Evolutionary conservation across 805 yeast species (phyloP).

Genomic region (Torulaspora franciscae): DNA sequence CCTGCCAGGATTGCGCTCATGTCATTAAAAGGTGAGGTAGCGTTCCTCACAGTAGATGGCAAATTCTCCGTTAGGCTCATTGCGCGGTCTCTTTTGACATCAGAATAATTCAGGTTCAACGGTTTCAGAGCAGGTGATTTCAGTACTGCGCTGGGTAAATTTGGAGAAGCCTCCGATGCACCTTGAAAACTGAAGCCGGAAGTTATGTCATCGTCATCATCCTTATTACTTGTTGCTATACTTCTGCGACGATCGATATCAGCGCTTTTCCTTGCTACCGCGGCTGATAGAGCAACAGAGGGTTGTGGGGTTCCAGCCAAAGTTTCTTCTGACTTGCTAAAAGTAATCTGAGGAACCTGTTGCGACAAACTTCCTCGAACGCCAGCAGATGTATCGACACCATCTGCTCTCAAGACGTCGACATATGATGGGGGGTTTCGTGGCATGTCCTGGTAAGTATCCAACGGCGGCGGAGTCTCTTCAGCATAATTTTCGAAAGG

Average conservation of each 20-base stretch:
- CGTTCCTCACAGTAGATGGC: slow-evolving; percentile 31
- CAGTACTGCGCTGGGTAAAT: slow-evolving; percentile 35
- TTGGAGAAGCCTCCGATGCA: slow-evolving; percentile 23
- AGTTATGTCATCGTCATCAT: slow-evolving; percentile 32
- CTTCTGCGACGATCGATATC: slow-evolving; percentile 1
- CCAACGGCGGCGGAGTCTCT: background rate
- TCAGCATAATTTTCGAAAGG: slow-evolving; percentile 18
- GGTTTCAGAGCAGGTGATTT: slow-evolving; percentile 34
- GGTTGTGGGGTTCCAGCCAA: slow-evolving; percentile 1
- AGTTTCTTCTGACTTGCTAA: slow-evolving; percentile 11
- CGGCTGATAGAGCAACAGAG: background rate
- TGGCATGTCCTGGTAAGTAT: slow-evolving; percentile 17
- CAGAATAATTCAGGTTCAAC: slow-evolving; percentile 9
- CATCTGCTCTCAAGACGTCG: slow-evolving; percentile 25
- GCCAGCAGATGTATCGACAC: slow-evolving; percentile 3
- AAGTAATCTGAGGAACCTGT: slow-evolving; percentile 8
- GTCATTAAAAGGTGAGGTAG: slow-evolving; percentile 25
- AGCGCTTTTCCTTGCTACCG: slow-evolving; percentile 2
- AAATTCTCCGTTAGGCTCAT: slow-evolving; percentile 22
- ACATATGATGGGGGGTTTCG: slow-evolving; percentile 36
- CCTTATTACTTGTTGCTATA: background rate
- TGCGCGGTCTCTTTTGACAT: slow-evolving; percentile 11
- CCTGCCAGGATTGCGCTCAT: slow-evolving; percentile 24
- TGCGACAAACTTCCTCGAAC: background rate
- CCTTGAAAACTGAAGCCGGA: slow-evolving; percentile 34